Conservation (phyloP, 2,329 filamentous ascomycete species). For the Scytalidium sp. region DNA sequence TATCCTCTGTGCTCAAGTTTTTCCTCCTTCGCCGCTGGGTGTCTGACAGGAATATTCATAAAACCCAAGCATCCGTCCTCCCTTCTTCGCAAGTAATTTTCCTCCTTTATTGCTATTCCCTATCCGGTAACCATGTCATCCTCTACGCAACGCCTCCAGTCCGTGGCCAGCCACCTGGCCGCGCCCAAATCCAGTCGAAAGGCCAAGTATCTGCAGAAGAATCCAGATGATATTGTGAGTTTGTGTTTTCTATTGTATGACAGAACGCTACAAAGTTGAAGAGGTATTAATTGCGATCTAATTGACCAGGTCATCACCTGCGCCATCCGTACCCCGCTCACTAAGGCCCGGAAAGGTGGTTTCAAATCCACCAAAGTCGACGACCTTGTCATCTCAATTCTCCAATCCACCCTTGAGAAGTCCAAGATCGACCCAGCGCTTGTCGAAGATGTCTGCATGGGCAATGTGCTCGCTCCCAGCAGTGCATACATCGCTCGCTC, state of each 20-base stretch:
- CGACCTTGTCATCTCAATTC: slow-evolving; percentile 79
- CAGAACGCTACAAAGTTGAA: not conserved
- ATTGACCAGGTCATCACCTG: slow-evolving; percentile 69
- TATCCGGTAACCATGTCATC: not conserved
- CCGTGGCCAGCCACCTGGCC: slow-evolving; percentile 34
- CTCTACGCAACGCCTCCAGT: slow-evolving; percentile 10
- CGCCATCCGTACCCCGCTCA: slow-evolving; percentile 84
- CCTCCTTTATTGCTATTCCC: too few species aligned
- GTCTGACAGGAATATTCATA: too few species aligned
- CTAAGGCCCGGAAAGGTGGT: slow-evolving; percentile 84
- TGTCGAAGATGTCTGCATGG: slow-evolving; percentile 89
- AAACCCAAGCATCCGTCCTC: too few species aligned
- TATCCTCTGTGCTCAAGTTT: too few species aligned
- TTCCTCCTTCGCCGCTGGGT: too few species aligned
- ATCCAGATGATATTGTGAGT: slow-evolving; percentile 77
- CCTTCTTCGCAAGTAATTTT: too few species aligned
- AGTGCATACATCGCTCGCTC: slow-evolving; percentile 92
- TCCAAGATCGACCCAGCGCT: slow-evolving; percentile 61
- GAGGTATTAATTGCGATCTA: not conserved
- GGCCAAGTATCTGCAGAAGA: slow-evolving; percentile 66
- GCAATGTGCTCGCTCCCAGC: slow-evolving; percentile 85
- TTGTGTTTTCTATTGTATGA: not conserved
- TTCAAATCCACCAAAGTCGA: slow-evolving; percentile 90
- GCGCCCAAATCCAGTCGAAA: slow-evolving; percentile 38
- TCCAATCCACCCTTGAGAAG: slow-evolving; percentile 35